Evolutionary conservation across 1,284 basidiomycete genomes (phyloP), one percentile per base, ranked within the genome.

Genomic region (Veloporphyrellus conicus): DNA sequence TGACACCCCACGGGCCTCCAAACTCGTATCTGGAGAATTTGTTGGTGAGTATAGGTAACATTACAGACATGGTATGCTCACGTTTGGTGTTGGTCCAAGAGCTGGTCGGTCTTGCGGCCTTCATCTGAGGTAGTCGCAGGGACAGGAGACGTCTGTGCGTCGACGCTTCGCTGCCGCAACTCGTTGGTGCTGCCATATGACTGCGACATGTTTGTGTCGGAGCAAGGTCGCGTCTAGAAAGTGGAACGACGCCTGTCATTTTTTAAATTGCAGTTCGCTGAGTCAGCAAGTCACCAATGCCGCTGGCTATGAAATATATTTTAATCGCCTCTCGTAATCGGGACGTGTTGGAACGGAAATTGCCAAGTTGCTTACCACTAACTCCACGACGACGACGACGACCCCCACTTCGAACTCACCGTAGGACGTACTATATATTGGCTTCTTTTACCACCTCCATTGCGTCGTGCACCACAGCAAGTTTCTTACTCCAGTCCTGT

Each of bases 1-100:
- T 71, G 35, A 94, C 92, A 40, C 96, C 95, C 70, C 78, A 76
- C 36, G 95, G 94, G 8, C 95, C 95, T 56, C 95, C 96, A 62
- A 99, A 99, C 70, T 99, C 94, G 72, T 90, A 96, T 33, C 88
- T 91, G 37, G 18, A 10, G 53, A 33, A 49, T 42, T n/a, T 6
- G 10, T 11, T 29, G 58, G 52, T 54, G 47, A 56, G 53, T 18
- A 34, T 12, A 48, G 22, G 47, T 50, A 16, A 19, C 41, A 20
- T 28, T 22, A 9, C 8, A 15, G 41, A 23, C 8, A 32, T 9
- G 16, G 22, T 35, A 27, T 39, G 71, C 81, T 50, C 59, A 88
- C 85, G 73, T 72, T 55, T 78, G 74, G 63, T 93, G 90, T 55
- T 78, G 74, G 70, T 93, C 90, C 45, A 93, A 73, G 44, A 80